Percentiles rank a stretch among this genome's conserved stretches.
These are phyloP conservation scores for Phytopythium vexans DNA, from an alignment of 352 stramenopile species.

Conservation along the genomic window DNA sequence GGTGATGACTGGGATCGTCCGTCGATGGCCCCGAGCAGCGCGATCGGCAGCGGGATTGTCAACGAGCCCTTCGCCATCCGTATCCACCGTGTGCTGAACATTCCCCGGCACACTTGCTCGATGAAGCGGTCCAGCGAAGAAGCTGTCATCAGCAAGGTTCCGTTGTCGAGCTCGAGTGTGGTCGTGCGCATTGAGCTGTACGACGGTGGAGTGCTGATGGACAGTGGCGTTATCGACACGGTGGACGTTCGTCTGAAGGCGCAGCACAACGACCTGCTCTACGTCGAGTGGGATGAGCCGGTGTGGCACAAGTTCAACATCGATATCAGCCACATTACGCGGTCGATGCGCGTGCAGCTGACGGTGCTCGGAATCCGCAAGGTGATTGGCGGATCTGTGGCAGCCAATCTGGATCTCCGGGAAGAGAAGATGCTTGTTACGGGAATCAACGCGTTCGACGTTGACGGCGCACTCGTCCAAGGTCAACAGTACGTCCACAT, in stretches of 20 bases:
- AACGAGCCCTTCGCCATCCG: constrained; percentile 67
- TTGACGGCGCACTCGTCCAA: constrained; percentile 64
- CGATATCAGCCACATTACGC: constrained; percentile 60
- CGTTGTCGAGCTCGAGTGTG: constrained; percentile 58
- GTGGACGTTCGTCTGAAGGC: constrained; percentile 65
- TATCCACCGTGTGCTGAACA: constrained; percentile 81
- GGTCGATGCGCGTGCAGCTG: constrained; percentile 74
- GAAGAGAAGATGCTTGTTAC: constrained; percentile 81
- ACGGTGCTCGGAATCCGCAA: constrained; percentile 75
- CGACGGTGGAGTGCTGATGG: constrained; percentile 67
- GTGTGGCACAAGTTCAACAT: constrained; percentile 81
- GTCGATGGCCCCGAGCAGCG: constrained; percentile 22
- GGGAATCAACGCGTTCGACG: constrained; percentile 80
- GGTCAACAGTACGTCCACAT: constrained; percentile 75
- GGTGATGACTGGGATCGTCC: constrained; percentile 63
- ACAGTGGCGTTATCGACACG: constrained; percentile 69
- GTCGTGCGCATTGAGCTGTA: constrained; percentile 78
- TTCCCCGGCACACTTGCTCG: constrained; percentile 65
- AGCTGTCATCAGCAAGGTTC: constrained; percentile 37
- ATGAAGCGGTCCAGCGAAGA: constrained; percentile 72
- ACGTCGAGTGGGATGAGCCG: constrained; percentile 69
- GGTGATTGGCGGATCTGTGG: constrained; percentile 28
- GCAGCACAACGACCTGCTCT: constrained; percentile 69
- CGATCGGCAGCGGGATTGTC: constrained; percentile 51
- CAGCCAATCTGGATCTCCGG: constrained; percentile 11